Evolutionary conservation across 257 asterid genomes (phyloP).

Genomic region (Penstemon eatonii): DNA sequence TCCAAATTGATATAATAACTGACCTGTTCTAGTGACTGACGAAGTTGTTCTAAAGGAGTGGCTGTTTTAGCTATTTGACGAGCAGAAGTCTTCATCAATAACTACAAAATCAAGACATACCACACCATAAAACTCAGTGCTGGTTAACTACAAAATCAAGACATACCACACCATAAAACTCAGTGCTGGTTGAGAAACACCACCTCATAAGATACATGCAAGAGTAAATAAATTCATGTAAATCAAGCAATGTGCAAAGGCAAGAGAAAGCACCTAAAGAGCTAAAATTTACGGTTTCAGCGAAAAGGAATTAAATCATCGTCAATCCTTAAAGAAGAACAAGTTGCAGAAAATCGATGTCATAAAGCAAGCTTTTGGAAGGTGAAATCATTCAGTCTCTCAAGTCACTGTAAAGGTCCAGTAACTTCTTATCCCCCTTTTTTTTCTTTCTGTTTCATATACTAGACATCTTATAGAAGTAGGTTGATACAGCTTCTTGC

Average conservation of each 20-base stretch:
- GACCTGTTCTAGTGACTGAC: slow-evolving; percentile 76
- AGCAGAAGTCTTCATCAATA: slow-evolving; percentile 78
- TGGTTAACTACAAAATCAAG: too few relatives aligned
- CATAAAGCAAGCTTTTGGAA: slow-evolving; percentile 1
- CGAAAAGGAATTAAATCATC: not conserved
- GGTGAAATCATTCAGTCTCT: not conserved
- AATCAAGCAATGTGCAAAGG: slow-evolving; percentile 7
- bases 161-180: slow-evolving; percentile 10
- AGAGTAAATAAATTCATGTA: not conserved
- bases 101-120: slow-evolving; percentile 44
- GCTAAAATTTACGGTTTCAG: slow-evolving; percentile 8
- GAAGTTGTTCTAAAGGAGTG: slow-evolving; percentile 81
- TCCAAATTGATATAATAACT: slow-evolving; percentile 29
- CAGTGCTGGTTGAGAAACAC: slow-evolving; percentile 20
- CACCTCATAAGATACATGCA: slow-evolving; percentile 6
- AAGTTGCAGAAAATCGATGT: not conserved
- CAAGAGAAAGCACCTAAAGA: slow-evolving; percentile 1
- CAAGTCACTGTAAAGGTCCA: not conserved
- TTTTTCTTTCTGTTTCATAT: not conserved
- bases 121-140: slow-evolving; percentile 21
- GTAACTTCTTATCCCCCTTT: not conserved
- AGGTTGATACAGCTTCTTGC: not conserved
- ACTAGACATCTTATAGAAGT: not conserved
- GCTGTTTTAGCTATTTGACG: slow-evolving; percentile 69
- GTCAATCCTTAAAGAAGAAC: not conserved